Evolutionary conservation across 2,329 filamentous ascomycete genomes (phyloP).

Genomic region (Elsinoe necatrix): DNA sequence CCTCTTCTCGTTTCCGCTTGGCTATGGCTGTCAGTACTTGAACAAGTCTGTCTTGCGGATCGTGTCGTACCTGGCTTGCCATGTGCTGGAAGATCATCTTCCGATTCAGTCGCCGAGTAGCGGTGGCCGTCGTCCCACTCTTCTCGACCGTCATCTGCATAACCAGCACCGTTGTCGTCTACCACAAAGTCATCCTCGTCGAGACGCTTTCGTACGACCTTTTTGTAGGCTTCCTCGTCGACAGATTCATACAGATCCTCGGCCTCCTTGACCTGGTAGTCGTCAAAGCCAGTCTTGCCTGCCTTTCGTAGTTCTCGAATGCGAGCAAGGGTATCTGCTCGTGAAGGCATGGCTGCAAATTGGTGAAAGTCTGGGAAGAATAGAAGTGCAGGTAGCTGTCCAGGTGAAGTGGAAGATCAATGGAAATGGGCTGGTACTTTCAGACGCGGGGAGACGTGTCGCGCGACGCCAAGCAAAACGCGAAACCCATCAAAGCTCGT

Average conservation of each 20-base stretch:
- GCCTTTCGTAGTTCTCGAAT: conserved; percentile 74
- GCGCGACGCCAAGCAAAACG: conserved; percentile 11
- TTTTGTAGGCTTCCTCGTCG: conserved; percentile 95
- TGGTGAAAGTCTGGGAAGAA: not conserved
- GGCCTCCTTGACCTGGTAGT: conserved; percentile 78
- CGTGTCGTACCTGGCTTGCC: conserved; percentile 47
- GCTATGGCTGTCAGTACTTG: conserved; percentile 39
- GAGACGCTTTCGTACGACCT: conserved; percentile 78
- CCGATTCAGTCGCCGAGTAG: conserved; percentile 65
- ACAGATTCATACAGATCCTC: conserved; percentile 89
- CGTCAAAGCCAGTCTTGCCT: conserved; percentile 83
- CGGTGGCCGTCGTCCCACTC: conserved; percentile 73
- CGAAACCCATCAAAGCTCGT: conserved; percentile 5
- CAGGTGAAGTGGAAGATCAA: not conserved
- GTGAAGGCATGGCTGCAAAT: conserved; percentile 24
- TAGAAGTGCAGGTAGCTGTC: not conserved
- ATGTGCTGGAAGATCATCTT: conserved; percentile 53
- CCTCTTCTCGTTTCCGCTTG: conserved; percentile 82
- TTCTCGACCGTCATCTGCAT: conserved; percentile 91
- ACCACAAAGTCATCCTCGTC: conserved; percentile 97
- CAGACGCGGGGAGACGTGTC: conserved; percentile 3
- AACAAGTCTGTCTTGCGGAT: not conserved
- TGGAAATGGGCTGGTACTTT: not conserved
- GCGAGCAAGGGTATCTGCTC: conserved; percentile 51
- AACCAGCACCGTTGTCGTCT: conserved; percentile 94